These are phyloP conservation scores for Sergeia podlipaevii DNA, from an alignment of 208 protist genomes.

Conservation along the genomic window DNA sequence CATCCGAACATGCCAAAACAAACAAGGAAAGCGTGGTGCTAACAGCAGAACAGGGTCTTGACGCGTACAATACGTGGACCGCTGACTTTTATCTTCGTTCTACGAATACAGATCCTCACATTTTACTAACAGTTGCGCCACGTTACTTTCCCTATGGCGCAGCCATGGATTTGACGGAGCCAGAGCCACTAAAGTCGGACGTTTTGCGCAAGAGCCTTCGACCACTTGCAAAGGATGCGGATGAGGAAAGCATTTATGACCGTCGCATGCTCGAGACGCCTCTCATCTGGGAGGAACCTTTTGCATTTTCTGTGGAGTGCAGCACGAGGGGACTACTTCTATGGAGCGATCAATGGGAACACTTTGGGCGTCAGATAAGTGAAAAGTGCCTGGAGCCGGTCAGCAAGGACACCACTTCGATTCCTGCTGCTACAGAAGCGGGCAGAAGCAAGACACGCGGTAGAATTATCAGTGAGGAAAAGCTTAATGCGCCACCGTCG, in stretches of 20 bases:
- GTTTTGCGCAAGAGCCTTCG: background rate
- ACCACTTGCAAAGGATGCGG: slow-evolving; percentile 13
- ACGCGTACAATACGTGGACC: slow-evolving; percentile 45
- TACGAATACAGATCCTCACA: slow-evolving; percentile 36
- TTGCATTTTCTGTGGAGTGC: slow-evolving; percentile 63
- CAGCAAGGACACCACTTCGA: background rate
- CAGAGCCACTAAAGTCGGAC: background rate
- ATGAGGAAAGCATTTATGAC: slow-evolving; percentile 51
- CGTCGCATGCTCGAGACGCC: slow-evolving; percentile 66
- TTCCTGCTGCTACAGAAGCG: background rate
- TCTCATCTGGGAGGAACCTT: slow-evolving; percentile 78
- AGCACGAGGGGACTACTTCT: slow-evolving; percentile 39
- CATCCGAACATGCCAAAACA: no score
- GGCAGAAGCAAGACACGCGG: background rate
- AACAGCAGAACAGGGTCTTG: slow-evolving; percentile 12
- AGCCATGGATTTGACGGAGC: slow-evolving; percentile 3
- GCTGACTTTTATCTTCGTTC: slow-evolving; percentile 35
- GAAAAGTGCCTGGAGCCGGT: slow-evolving; percentile 17
- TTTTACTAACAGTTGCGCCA: slow-evolving; percentile 68
- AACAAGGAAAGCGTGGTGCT: background rate
- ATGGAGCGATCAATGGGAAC: slow-evolving; percentile 72
- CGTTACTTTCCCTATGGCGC: slow-evolving; percentile 36
- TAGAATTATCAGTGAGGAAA: background rate
- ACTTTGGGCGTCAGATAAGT: slow-evolving; percentile 37
- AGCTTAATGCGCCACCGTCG: background rate